Base-by-base conservation (phyloP, 2,329 filamentous ascomycete species). In the Aspergillus calidoustus region DNA sequence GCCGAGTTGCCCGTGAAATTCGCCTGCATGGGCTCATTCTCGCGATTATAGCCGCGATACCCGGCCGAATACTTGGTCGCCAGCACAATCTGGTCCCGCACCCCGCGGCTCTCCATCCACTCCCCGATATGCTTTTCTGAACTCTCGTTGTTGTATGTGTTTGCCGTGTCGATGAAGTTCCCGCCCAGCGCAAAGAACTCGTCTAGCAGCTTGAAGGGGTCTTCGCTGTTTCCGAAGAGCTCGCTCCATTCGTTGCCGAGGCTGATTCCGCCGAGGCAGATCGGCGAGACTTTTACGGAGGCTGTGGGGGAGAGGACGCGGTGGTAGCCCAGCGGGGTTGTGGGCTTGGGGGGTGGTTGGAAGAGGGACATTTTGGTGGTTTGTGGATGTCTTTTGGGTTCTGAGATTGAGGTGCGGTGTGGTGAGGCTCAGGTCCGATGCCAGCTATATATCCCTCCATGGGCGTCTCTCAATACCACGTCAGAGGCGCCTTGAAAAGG, bases 71-170 rank as follows among this genome's bases (percentile, higher is more conserved):
- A 63, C 53, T 63, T 63, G 3, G 57, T 63, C 25, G 61, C 61
- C 48, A 63, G 49, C 55, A 87, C 81, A 56, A 87, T 82, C 63
- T 85, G 72, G 64, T 85, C 81, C 13, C 83, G 78, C 48, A 78
- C 76, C 5, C 75, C 74, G 38, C 81, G 78, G 49, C 68, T 55
- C 25, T 77, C 71, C 77, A 85, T 77, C 83, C 83, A 86, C 60
- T 84, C 82, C 49, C 83, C 82, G 17, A 85, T 74, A 81, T 81
- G 83, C 3, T 51, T 67, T 67, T 85, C 83, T 9, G 78, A 81
- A 64, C 84, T 75, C 64, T 80, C 81, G 38, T 74, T 70, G 62
- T 83, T 80, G 66, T 83, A 84, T 64, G 77, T 79, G 70, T 83
- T 84, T 41, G 83, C 76, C 43, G 69, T 71, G 55, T 57, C 55